These are phyloP conservation scores for Monsonia emarginata DNA, from an alignment of 441 rosid genomes.

Conservation along the genomic window DNA sequence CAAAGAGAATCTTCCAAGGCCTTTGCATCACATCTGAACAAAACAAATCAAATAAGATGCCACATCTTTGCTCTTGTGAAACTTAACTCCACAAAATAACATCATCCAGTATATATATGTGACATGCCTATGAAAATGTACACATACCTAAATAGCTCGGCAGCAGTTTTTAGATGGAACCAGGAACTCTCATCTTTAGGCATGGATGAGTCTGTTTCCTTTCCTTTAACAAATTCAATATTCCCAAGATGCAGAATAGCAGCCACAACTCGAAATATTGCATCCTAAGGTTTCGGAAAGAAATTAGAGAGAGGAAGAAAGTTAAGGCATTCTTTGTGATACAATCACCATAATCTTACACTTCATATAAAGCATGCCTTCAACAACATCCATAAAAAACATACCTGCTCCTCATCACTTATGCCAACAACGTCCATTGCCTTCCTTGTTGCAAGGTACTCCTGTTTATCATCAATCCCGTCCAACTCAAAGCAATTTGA, in stretches of 20 bases:
- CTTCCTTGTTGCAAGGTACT: conserved; percentile 58
- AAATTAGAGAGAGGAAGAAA: conserved; percentile 17
- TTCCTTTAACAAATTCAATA: conserved; percentile 71
- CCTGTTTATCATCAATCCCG: conserved; percentile 57
- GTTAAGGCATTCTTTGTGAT: background rate
- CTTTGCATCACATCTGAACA: conserved; percentile 2
- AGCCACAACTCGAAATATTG: conserved; percentile 81
- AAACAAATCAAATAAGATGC: background rate
- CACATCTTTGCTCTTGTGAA: background rate
- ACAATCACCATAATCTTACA: conserved; percentile 1
- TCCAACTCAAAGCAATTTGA: conserved; percentile 53
- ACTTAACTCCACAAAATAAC: conserved; percentile 6
- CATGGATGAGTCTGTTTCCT: conserved; percentile 62
- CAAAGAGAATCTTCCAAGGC: conserved; percentile 4
- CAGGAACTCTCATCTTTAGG: conserved; percentile 72
- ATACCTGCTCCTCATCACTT: conserved; percentile 59
- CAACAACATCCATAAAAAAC: background rate
- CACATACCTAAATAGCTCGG: conserved; percentile 73
- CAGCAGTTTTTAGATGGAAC: conserved; percentile 65
- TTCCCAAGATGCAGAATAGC: conserved; percentile 95
- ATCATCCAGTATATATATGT: background rate
- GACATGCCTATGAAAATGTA: conserved; percentile 6
- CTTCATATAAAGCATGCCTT: conserved; percentile 5
- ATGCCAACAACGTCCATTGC: conserved; percentile 88
- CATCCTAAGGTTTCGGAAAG: conserved; percentile 45